Base-by-base conservation (phyloP, 23 red algal species). In the Gracilaria vermiculophylla region DNA sequence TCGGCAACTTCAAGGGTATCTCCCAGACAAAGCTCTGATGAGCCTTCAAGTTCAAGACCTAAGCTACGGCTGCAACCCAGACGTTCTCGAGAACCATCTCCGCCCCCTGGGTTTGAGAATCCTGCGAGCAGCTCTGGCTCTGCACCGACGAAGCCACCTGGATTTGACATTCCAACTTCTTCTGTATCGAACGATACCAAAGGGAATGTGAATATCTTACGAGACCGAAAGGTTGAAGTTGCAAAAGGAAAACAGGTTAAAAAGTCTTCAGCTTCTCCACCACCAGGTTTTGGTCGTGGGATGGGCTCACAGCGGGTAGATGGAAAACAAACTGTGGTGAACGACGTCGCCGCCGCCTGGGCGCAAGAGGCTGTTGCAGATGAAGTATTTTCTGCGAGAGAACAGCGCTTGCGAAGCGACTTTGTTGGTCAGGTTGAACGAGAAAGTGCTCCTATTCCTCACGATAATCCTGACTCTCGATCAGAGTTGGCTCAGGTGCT, bases 51-150 rank as follows among this genome's bases (percentile, higher is more conserved):
- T 20, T 53, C 58, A 20, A 69, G 61, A 53, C 81, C 81, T 9
- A 45, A 66, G 41, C 47, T 71, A 28, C 81, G 48, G 44, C 41
- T 45, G 71, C 81, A 66, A 4, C 67, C 67, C 2, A 73, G 67
- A 29, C 67, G 67, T 23, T 73, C 67, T 7, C 67, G 67, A 2
- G 67, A 73, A n/a, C 40, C 67, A 28, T 73, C 67, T 37, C 67
- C 67, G 3, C 84, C 84, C 17, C 84, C 84, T 45, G 84, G 84
- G 25, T 88, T 88, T 64, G 84, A 88, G 43, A 64, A 77, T 28
- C 15, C 69, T 28, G 40, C 42, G 67, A 48, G 20, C 20, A 73
- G 25, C 3, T 73, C 67, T 45, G n/a, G 28, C 8, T 42, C 84
- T 23, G 37, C 31, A 0, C 84, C 84, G 40, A 56, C 51, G 50